Conservation (phyloP, 805 yeast genomes). For the Millerozyma acaciae region DNA sequence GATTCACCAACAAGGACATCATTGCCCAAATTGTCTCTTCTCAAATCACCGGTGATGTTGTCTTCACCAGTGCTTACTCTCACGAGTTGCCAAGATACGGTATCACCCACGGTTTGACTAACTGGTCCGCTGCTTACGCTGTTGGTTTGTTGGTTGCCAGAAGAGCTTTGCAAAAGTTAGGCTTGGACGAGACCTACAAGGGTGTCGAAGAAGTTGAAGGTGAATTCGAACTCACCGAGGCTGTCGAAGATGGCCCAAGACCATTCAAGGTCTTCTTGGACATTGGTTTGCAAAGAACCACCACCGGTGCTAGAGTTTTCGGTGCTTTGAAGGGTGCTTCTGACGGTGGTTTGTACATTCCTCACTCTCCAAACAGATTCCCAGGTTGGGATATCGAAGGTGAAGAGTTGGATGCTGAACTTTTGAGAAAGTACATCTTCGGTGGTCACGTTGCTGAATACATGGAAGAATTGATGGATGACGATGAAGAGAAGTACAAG, state of each 20-base stretch:
- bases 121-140: conserved; percentile 99
- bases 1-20: conserved; percentile 99
- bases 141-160: conserved; percentile 98
- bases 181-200: conserved; percentile 94
- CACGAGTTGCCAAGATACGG: conserved; percentile 99
- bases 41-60: conserved; percentile 94
- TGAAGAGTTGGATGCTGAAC: conserved; percentile 97
- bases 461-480: conserved; percentile 99
- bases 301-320: conserved; percentile 99
- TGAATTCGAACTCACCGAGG: conserved; percentile 97
- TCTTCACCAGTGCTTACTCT: conserved; percentile 95
- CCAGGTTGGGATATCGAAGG: conserved; percentile 99
- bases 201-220: conserved; percentile 99
- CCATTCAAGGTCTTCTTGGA: conserved; percentile 99
- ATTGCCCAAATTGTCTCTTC: conserved; percentile 96
- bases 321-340: conserved; percentile 99
- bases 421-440: conserved; percentile 97
- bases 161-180: conserved; percentile 96
- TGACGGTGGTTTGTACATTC: conserved; percentile 98
- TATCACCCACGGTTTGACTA: conserved; percentile 96
- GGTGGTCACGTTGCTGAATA: conserved; percentile 99
- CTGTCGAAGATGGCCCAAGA: conserved; percentile 98
- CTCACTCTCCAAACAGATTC: conserved; percentile 99
- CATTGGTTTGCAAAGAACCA: conserved; percentile 99
- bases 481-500: conserved; percentile 99